Conservation (phyloP, 345 rosid genomes). For the Hibiscus syriacus region DNA sequence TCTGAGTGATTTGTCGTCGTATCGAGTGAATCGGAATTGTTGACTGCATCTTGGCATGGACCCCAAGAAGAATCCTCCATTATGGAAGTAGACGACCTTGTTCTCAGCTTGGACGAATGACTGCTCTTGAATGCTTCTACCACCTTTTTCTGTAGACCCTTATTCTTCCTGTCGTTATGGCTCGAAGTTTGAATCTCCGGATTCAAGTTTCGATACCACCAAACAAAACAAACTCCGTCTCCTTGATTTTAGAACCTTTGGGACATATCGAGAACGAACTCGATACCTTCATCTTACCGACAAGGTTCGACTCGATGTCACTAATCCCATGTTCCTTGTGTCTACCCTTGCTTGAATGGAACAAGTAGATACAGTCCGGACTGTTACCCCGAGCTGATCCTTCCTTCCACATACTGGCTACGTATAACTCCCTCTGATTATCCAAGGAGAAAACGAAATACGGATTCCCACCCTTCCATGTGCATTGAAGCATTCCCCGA, state of each 20-base stretch:
- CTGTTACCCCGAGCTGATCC: conserved; percentile 24
- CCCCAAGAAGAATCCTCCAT: conserved; percentile 43
- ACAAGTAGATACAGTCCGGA: conserved; percentile 42
- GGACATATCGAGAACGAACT: conserved; percentile 46
- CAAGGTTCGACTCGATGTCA: conserved; percentile 34
- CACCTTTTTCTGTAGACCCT: conserved; percentile 62
- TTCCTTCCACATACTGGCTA: conserved; percentile 29
- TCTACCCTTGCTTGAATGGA: conserved; percentile 41
- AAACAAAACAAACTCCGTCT: conserved; percentile 72
- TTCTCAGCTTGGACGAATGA: conserved; percentile 50
- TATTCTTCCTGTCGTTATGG: conserved; percentile 35
- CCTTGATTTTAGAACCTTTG: conserved; percentile 39
- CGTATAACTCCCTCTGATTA: conserved; percentile 54
- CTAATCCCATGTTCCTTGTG: conserved; percentile 29
- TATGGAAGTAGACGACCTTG: conserved; percentile 38
- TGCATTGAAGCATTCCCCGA: conserved; percentile 74
- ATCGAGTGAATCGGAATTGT: conserved; percentile 24
- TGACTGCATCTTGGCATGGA: conserved; percentile 30
- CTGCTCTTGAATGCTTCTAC: conserved; percentile 42
- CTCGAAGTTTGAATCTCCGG: conserved; percentile 26
- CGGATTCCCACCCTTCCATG: conserved; percentile 62
- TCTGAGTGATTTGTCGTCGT: conserved; percentile 32
- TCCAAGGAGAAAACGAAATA: conserved; percentile 78
- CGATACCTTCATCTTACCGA: conserved; percentile 71
- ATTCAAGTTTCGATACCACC: conserved; percentile 31